A percentile compares a stretch with the other conserved stretches of the same genome.
These are phyloP conservation scores for Pleodorina starrii DNA, from an alignment of 139 green algal species.

Conservation along the genomic window DNA sequence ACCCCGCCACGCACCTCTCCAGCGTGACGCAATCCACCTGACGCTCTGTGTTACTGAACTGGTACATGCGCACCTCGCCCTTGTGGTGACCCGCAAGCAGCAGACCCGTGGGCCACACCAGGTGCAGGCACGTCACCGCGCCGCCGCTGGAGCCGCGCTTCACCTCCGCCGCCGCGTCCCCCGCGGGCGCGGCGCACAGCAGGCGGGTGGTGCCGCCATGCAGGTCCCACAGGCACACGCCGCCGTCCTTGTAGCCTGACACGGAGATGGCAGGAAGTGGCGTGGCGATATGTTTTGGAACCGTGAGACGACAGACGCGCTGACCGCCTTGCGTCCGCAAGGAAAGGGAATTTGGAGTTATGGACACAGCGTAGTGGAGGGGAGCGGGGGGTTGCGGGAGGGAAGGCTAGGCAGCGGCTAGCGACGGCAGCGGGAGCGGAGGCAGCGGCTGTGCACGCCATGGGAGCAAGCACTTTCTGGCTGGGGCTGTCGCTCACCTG, in stretches of 20 bases:
- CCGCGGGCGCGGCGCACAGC: conserved; percentile 39
- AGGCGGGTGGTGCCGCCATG: conserved; percentile 46
- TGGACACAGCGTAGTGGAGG: no score
- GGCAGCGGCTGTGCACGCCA: no score
- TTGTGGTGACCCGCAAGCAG: conserved; percentile 56
- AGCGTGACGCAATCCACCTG: conserved; percentile 18
- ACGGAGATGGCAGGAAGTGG: no score
- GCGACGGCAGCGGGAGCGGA: no score
- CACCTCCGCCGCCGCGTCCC: neutral
- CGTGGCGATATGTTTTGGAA: no score
- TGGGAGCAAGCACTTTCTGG: no score
- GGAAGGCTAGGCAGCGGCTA: no score
- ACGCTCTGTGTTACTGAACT: conserved; percentile 51
- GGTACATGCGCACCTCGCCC: conserved; percentile 59
- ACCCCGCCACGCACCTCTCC: neutral
- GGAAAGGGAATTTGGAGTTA: no score
- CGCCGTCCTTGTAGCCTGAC: conserved; percentile 61
- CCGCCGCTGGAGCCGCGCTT: neutral
- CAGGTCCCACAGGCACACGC: conserved; percentile 64
- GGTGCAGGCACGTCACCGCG: conserved; percentile 51
- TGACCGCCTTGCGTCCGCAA: no score
- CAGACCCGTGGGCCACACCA: conserved; percentile 64
- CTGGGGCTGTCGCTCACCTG: conserved; percentile 26
- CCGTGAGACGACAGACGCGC: no score
- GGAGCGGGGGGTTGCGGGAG: no score